A percentile compares a stretch with the other conserved stretches of the same genome.
Conservation (phyloP, 805 yeast species). For the Yamadazyma ubonensis region DNA sequence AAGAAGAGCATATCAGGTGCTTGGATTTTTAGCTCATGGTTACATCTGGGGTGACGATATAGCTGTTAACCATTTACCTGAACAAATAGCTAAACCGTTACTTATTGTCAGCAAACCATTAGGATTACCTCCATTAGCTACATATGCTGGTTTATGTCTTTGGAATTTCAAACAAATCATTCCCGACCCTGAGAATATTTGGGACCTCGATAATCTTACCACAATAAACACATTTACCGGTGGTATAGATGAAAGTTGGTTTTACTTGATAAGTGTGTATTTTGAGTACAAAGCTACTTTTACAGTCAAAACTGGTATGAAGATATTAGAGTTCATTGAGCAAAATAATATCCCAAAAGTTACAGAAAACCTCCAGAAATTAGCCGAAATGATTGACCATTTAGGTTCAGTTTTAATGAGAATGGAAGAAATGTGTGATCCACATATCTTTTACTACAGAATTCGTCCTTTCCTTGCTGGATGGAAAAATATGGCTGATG, state of each 20-base stretch:
- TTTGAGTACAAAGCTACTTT: conserved; percentile 82
- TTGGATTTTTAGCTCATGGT: conserved; percentile 82
- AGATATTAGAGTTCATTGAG: conserved; percentile 59
- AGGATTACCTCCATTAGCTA: conserved; percentile 81
- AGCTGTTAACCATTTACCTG: conserved; percentile 65
- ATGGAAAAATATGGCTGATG: conserved; percentile 88
- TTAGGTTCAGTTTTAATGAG: conserved; percentile 71
- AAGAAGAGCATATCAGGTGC: conserved; percentile 77
- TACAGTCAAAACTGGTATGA: conserved; percentile 64
- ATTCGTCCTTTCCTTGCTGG: conserved; percentile 91
- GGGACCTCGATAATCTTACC: conserved; percentile 67
- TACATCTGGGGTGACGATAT: conserved; percentile 80
- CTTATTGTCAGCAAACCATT: conserved; percentile 54
- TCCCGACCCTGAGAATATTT: conserved; percentile 40
- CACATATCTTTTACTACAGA: conserved; percentile 83
- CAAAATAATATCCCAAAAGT: conserved; percentile 43
- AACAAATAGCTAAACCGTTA: conserved; percentile 69
- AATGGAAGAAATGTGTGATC: conserved; percentile 94
- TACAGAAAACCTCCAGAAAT: conserved; percentile 48
- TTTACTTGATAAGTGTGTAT: conserved; percentile 81
- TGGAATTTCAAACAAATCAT: conserved; percentile 80
- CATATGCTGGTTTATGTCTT: conserved; percentile 82
- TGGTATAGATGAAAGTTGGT: conserved; percentile 90
- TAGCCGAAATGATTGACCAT: conserved; percentile 74
- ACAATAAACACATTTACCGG: conserved; percentile 88